These are phyloP conservation scores for Schwanniomyces polymorphus DNA, from an alignment of 805 yeast genomes.

Conservation along the genomic window DNA sequence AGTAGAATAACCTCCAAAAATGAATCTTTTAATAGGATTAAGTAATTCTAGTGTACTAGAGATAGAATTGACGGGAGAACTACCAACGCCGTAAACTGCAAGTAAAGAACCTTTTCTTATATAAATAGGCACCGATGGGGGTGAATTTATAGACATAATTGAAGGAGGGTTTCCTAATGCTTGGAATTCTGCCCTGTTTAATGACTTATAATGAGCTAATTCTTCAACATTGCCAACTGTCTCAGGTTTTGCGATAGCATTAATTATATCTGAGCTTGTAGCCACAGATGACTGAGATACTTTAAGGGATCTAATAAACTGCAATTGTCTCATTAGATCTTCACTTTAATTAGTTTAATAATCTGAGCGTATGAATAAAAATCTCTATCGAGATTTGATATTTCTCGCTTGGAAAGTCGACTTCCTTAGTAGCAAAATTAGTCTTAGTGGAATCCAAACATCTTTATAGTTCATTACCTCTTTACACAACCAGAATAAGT, in stretches of 20 bases:
- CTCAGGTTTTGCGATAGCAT: conserved; percentile 7
- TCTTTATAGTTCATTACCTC: no score
- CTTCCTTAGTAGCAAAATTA: not conserved
- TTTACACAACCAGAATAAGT: no score
- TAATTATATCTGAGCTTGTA: conserved; percentile 1
- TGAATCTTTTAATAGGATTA: conserved; percentile 41
- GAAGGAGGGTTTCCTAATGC: conserved; percentile 51
- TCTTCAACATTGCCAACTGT: conserved; percentile 12
- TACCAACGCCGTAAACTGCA: conserved; percentile 39
- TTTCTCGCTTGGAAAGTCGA: not conserved
- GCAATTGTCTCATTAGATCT: conserved; percentile 3
- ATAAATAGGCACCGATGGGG: conserved; percentile 58
- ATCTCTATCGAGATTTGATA: no score
- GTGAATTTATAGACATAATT: conserved; percentile 48
- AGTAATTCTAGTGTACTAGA: conserved; percentile 27
- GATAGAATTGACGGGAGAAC: conserved; percentile 15
- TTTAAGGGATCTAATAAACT: conserved; percentile 7
- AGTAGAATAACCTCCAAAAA: conserved; percentile 45
- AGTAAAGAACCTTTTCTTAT: conserved; percentile 51
- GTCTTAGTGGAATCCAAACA: no score
- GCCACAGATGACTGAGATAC: conserved; percentile 8
- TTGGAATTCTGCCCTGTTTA: conserved; percentile 31
- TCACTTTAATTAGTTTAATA: not conserved
- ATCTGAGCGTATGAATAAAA: not conserved
- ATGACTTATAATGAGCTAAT: conserved; percentile 13